phyloP scores from a whole-genome alignment of 1,139 yeast genomes.

The Blastobotrys raffinosifermentans region DNA sequence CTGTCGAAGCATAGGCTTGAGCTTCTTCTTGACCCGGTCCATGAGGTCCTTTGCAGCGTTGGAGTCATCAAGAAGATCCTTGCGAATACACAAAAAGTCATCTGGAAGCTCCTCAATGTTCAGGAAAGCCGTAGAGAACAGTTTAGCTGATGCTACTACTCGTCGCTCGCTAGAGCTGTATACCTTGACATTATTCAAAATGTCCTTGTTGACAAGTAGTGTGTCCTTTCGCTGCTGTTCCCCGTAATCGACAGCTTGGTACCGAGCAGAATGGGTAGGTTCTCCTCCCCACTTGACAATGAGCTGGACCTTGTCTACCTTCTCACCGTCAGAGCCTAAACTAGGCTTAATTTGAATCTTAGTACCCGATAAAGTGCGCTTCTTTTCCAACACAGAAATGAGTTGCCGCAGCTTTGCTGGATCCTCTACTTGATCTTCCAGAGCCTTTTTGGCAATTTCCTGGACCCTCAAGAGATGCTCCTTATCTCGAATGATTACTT shows the following conservation, averaged over 20 bases:
- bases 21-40: conserved; percentile 96
- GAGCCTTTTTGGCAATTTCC: conserved; percentile 78
- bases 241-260: conserved; percentile 92
- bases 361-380: conserved; percentile 89
- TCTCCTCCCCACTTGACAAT: conserved; percentile 99
- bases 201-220: conserved; percentile 75
- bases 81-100: conserved; percentile 74
- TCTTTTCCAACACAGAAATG: conserved; percentile 79
- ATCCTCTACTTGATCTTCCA: conserved; percentile 74
- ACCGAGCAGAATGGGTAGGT: conserved; percentile 95
- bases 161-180: conserved; percentile 93
- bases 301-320: conserved; percentile 91
- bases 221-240: conserved; percentile 93
- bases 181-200: conserved; percentile 77
- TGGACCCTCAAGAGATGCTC: conserved; percentile 80
- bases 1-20: conserved; percentile 88
- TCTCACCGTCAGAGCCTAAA: conserved; percentile 42
- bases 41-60: conserved; percentile 97
- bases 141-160: conserved; percentile 85
- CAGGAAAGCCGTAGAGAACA: conserved; percentile 77
- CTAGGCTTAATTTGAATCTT: conserved; percentile 94
- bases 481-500: conserved; percentile 88
- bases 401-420: conserved; percentile 67
- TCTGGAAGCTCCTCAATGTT: conserved; percentile 71
- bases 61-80: conserved; percentile 90